A percentile compares a stretch with the other conserved stretches of the same genome.
Conservation (phyloP, 352 stramenopile species). For the Phytophthora nicotianae region DNA sequence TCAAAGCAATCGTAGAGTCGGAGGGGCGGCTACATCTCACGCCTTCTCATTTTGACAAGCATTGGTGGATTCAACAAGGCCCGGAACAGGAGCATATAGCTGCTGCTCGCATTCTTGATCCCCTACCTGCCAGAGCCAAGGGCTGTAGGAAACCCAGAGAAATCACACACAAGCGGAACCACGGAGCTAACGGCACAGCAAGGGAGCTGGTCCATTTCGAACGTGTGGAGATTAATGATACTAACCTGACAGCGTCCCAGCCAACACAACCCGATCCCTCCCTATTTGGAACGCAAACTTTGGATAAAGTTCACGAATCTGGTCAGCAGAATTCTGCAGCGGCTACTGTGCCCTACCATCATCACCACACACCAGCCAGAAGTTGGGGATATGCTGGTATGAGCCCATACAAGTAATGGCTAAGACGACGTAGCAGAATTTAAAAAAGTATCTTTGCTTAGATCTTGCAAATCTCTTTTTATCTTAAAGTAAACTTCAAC, state of each 20-base stretch:
- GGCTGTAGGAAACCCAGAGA: background rate
- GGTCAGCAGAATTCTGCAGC: background rate
- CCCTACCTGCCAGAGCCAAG: background rate
- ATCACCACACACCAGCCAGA: background rate
- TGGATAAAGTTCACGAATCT: background rate
- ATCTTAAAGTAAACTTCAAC: background rate
- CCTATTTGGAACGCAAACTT: background rate
- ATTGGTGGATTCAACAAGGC: slow-evolving; percentile 5
- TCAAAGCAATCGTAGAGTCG: slow-evolving; percentile 2
- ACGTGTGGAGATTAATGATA: background rate
- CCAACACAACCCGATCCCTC: background rate
- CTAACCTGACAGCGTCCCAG: background rate
- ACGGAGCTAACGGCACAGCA: background rate
- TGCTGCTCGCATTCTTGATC: background rate
- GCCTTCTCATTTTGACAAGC: slow-evolving; percentile 1
- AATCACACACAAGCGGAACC: background rate
- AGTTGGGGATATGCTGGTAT: background rate
- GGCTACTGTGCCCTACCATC: background rate
- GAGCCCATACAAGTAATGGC: background rate
- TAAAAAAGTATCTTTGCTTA: no score
- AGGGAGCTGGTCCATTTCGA: background rate
- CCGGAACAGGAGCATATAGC: background rate
- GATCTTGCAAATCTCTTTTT: no score
- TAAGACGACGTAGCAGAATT: no score
- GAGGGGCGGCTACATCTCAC: background rate